Evolutionary conservation across 148 eudicot species (phyloP).

Genomic region (Rhododendron ferrugineum): DNA sequence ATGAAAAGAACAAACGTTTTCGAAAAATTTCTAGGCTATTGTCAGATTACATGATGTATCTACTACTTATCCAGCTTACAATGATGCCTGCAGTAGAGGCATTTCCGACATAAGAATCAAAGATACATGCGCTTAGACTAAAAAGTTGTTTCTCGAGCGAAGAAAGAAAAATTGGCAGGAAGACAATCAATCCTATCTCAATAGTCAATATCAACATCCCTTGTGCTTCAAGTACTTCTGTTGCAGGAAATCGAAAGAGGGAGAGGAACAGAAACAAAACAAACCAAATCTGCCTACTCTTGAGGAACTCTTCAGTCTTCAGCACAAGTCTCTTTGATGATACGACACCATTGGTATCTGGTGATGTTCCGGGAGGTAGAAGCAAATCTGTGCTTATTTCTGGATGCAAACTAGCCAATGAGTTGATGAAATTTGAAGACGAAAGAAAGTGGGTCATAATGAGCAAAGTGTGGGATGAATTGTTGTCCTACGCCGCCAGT

Average conservation of each 20-base stretch:
- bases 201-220: not conserved
- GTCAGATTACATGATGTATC: slow-evolving; percentile 32
- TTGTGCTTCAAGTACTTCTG: not conserved
- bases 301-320: too few relatives aligned
- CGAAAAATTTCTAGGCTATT: not conserved
- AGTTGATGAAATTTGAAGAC: not conserved
- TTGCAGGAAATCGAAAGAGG: not conserved
- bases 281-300: too few relatives aligned
- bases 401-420: not conserved
- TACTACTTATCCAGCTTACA: slow-evolving; percentile 27
- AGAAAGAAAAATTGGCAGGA: not conserved
- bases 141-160: slow-evolving; percentile 8
- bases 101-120: slow-evolving; percentile 24
- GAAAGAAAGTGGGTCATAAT: not conserved
- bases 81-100: slow-evolving; percentile 33
- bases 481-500: not conserved
- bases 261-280: not conserved
- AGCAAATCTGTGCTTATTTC: not conserved
- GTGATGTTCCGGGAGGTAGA: not conserved
- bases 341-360: not conserved
- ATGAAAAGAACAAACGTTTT: not conserved
- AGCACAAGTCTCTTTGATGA: not conserved
- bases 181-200: not conserved
- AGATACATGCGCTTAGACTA: slow-evolving; percentile 28
- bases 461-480: slow-evolving; percentile 6